Percentiles rank a stretch among this genome's conserved stretches.
phyloP scores from a whole-genome alignment of 352 stramenopile genomes.

The Phytophthora sojae region DNA sequence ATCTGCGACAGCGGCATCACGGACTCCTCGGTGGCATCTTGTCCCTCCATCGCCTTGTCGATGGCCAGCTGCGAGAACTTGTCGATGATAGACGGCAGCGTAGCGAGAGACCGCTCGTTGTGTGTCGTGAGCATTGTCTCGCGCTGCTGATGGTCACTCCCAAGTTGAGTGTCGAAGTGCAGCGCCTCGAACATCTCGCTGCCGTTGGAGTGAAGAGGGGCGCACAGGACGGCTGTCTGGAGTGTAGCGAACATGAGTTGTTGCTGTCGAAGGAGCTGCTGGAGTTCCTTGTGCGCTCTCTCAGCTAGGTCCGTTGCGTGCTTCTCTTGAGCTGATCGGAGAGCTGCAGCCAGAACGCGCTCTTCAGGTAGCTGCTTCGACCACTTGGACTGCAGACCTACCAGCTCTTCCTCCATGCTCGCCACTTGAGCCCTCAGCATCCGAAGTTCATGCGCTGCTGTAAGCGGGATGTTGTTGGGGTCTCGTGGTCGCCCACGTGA shows the following conservation, averaged over 20 bases:
- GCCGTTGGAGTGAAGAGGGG: constrained; percentile 38
- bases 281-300: constrained; percentile 26
- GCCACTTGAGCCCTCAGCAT: constrained; percentile 39
- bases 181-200: constrained; percentile 37
- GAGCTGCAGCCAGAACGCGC: constrained; percentile 13
- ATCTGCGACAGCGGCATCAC: constrained; percentile 40
- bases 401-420: constrained; percentile 37
- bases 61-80: constrained; percentile 33
- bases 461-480: constrained; percentile 23
- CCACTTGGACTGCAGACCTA: constrained; percentile 36
- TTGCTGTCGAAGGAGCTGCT: constrained; percentile 40
- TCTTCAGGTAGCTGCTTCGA: constrained; percentile 27
- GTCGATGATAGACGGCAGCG: constrained; percentile 32
- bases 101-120: constrained; percentile 32
- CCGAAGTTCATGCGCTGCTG: constrained; percentile 38
- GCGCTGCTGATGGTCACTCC: constrained; percentile 18
- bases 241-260: constrained; percentile 46
- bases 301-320: constrained; percentile 16
- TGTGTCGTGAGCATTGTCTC: constrained; percentile 31
- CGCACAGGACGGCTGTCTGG: constrained; percentile 35
- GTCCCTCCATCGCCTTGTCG: constrained; percentile 21
- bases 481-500: constrained; percentile 7
- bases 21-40: constrained; percentile 15
- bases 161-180: constrained; percentile 42
- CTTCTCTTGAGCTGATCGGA: constrained; percentile 32